phyloP scores from a whole-genome alignment of 805 yeast species.

The Teunomyces funiuensis region DNA sequence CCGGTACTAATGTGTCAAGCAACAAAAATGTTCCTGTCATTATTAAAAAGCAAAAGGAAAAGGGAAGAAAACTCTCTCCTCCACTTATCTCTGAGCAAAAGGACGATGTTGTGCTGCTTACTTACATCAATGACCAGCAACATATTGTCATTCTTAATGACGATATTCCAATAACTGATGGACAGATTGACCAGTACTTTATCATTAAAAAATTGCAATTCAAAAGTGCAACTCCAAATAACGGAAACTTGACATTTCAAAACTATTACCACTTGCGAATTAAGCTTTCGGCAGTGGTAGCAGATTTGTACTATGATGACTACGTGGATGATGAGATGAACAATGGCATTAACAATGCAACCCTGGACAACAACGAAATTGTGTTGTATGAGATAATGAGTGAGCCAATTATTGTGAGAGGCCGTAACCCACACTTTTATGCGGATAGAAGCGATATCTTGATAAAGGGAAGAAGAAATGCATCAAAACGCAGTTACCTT shows the following conservation, averaged over 20 bases:
- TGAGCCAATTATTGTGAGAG: constrained; percentile 57
- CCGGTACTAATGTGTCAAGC: constrained; percentile 32
- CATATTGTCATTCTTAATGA: constrained; percentile 29
- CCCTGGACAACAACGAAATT: constrained; percentile 28
- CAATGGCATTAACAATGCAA: constrained; percentile 12
- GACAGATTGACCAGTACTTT: constrained; percentile 30
- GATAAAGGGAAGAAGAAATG: constrained; percentile 26
- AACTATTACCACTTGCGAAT: constrained; percentile 44
- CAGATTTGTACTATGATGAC: constrained; percentile 39
- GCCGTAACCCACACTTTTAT: constrained; percentile 62
- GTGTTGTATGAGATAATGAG: constrained; percentile 29
- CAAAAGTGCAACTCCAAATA: constrained; percentile 53
- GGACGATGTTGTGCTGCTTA: constrained; percentile 16
- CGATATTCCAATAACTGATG: constrained; percentile 17
- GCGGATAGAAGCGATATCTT: constrained; percentile 51
- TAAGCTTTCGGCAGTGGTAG: constrained; percentile 36
- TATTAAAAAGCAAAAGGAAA: constrained; percentile 21
- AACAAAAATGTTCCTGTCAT: constrained; percentile 31
- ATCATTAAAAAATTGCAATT: constrained; percentile 45
- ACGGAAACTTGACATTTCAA: constrained; percentile 46
- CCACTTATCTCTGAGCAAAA: not conserved
- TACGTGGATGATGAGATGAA: constrained; percentile 32
- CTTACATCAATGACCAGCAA: constrained; percentile 19
- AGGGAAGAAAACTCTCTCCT: constrained; percentile 10
- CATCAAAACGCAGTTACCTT: constrained; percentile 10